phyloP scores from a whole-genome alignment of 1,284 basidiomycete species.

The Cryptococcus floricola region DNA sequence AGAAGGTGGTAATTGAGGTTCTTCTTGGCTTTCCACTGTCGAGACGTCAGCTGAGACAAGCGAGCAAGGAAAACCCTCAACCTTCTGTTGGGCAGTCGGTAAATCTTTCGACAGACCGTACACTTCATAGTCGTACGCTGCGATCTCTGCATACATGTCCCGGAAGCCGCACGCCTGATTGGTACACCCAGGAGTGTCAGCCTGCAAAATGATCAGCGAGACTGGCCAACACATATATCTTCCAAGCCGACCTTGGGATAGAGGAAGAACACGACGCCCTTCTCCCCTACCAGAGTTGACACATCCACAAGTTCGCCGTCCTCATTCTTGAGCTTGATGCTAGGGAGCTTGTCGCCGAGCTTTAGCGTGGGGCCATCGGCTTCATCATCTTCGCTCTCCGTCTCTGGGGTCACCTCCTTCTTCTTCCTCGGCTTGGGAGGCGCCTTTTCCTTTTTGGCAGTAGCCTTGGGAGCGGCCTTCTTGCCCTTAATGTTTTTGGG shows the following conservation, averaged over 20 bases:
- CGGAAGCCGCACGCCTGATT: conserved; percentile 84
- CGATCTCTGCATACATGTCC: conserved; percentile 73
- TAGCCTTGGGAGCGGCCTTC: conserved; percentile 23
- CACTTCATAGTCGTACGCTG: conserved; percentile 64
- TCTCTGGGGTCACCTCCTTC: conserved; percentile 33
- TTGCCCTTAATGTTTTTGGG: conserved; percentile 4
- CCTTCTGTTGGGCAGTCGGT: conserved; percentile 74
- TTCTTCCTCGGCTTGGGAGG: conserved; percentile 26
- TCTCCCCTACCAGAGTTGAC: conserved; percentile 53
- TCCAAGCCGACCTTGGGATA: conserved; percentile 48
- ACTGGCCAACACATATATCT: not conserved
- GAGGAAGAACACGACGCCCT: conserved; percentile 77
- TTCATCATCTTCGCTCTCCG: conserved; percentile 15
- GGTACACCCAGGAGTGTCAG: conserved; percentile 67
- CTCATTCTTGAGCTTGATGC: conserved; percentile 66
- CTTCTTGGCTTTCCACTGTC: conserved; percentile 57
- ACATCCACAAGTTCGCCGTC: conserved; percentile 48
- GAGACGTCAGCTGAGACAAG: not conserved
- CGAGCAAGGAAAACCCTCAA: conserved; percentile 32
- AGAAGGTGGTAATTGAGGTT: conserved; percentile 76
- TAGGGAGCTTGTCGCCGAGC: conserved; percentile 73
- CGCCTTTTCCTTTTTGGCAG: conserved; percentile 19
- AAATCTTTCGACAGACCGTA: conserved; percentile 83
- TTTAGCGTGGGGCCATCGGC: conserved; percentile 52
- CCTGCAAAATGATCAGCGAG: conserved; percentile 37